A percentile compares a stretch with the other conserved stretches of the same genome.
These are phyloP conservation scores for Aspergillus sparsus DNA, from an alignment of 495 filamentous ascomycete species.

Conservation along the genomic window DNA sequence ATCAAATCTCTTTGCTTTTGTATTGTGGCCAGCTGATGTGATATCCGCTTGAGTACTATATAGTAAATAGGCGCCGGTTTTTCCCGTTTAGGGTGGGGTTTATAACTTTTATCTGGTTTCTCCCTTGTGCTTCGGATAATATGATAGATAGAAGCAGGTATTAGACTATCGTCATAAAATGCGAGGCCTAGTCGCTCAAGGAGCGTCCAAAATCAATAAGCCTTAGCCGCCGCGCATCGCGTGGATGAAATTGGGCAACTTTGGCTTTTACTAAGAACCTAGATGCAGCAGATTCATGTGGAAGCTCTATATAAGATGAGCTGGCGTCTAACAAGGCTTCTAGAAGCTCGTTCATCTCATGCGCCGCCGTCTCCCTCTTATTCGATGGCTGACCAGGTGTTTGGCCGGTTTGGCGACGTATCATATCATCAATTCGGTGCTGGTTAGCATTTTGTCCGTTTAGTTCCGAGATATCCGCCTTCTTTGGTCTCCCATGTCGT, in stretches of 20 bases:
- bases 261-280: conserved; percentile 83
- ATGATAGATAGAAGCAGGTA: not conserved
- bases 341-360: conserved; percentile 66
- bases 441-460: conserved; percentile 54
- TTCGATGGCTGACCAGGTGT: conserved; percentile 38
- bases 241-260: conserved; percentile 83
- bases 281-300: conserved; percentile 76
- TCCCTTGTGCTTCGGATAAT: not conserved
- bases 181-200: conserved; percentile 57
- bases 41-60: conserved; percentile 19
- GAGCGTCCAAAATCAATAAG: conserved; percentile 84
- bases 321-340: conserved; percentile 64
- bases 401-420: conserved; percentile 47
- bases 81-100: not conserved
- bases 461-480: conserved; percentile 47
- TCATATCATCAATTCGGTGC: conserved; percentile 73
- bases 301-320: conserved; percentile 65
- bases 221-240: conserved; percentile 72
- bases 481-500: conserved; percentile 68
- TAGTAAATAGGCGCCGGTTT: conserved; percentile 2
- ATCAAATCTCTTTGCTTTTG: not conserved
- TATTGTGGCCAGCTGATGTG: conserved; percentile 3
- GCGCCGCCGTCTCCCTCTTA: conserved; percentile 64
- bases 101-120: conserved; percentile 3
- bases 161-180: not conserved